Evolutionary conservation across 2,329 filamentous ascomycete species (phyloP), one percentile per base, ranked within the genome.

Genomic region (Epichloe sylvatica): DNA sequence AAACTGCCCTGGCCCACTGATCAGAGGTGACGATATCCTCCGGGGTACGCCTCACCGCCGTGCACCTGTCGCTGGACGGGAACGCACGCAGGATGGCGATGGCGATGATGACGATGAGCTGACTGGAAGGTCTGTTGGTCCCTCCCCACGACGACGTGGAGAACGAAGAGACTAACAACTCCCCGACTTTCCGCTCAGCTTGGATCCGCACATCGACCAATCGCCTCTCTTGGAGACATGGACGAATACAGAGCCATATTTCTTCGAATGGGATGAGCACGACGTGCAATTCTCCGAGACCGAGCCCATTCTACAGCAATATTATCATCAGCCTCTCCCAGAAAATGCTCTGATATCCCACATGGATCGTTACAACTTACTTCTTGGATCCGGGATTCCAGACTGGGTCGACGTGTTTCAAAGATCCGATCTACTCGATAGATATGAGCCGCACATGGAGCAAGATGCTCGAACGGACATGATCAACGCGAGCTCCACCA

Each of bases 101-200:
- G 21, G n/a, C 23, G 34, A 36, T 33, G 33, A 42, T 6, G 46
- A 40, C 13, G 49, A 48, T 8, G 39, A 37, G 19, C 45, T 40
- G 49, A 39, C 33, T 25, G 45, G 15, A 45, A 48, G 39, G 49
- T 51, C 45, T 45, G 49, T 48, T 51, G 19, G 46, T 51, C 49
- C 46, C 34, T 45, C 49, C 46, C 36, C 35, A 47, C 45, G 36
- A 39, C 45, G n/a, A 34, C 45, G 37, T 33, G 37, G 46, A 48
- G 46, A 47, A 37, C 25, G 19, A 17, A 37, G 19, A 48, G 46
- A 51, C 49, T 51, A 45, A 51, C 46, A 12, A 34, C 21, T 17
- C 30, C 12, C 5, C 25, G 45, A 19, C 44, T 40, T 47, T 45
- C 19, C 15, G 5, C 11, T 34, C 37, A 47, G 45, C 34, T 38